Evolutionary conservation across 805 yeast species (phyloP), one percentile per base, ranked within the genome.

Genomic region (Danielia reshetovae): DNA sequence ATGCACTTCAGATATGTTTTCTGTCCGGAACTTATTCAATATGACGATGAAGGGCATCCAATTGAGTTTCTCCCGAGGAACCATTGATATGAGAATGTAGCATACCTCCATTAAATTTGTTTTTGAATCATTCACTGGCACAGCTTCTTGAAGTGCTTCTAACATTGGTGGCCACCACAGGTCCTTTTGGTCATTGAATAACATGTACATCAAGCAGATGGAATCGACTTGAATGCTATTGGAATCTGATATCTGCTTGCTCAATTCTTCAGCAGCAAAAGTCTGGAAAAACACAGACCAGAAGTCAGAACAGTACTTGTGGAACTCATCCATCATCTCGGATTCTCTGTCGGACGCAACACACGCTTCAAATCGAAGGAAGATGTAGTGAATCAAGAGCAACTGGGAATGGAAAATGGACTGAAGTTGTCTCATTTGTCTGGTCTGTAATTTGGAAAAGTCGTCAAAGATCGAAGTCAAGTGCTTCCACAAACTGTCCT

Each of bases 91-190:
- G 11, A 54, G 27, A 31, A 37, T 34, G 21, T 38, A 45, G 4
- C 46, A 18, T 30, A 45, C 33, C 22, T 55, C 53, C 21, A 58
- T 35, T n/a, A 51, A 19, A 11, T 36, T 43, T 4, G 27, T n/a
- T 11, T 21, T 27, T 3, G 25, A 18, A 22, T 37, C 46, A 7
- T 37, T 39, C 7, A 36, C 11, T 10, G 27, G 22, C 4, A 44
- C 34, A 26, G 34, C 32, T 1, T 35, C 44, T 8, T 40, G 40
- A 15, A 57, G 27, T 0, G 60, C 54, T 5, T 41, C 43, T 14
- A 35, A 35, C 1, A 62, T 46, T 29, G 48, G 49, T 2, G 33
- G 26, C 67, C 67, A 62, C 59, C 57, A 59, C n/a, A 24, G 32
- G 17, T 40, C 37, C 1, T 34, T 32, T 12, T 38, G 30, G 6